These are phyloP conservation scores for Silene vulgaris DNA, from an alignment of 179 eudicot genomes.

Conservation along the genomic window DNA sequence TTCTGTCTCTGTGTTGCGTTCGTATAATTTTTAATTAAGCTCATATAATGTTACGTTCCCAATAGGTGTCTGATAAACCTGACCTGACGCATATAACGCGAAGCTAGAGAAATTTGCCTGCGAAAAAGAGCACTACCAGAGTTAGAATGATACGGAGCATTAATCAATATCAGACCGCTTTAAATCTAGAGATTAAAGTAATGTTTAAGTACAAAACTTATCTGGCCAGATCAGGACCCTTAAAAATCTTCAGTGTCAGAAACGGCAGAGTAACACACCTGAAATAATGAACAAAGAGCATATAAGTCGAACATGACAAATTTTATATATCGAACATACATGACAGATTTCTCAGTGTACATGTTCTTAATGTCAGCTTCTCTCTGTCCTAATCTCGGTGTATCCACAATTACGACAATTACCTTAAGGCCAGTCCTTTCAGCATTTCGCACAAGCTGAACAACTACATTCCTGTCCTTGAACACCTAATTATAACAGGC, in stretches of 20 bases:
- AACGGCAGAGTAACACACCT: slow-evolving; percentile 65
- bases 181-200: too few species aligned
- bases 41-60: slow-evolving; percentile 54
- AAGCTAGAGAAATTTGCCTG: slow-evolving; percentile 82
- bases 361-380: slow-evolving; percentile 96
- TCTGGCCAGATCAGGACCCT: slow-evolving; percentile 78
- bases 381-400: slow-evolving; percentile 91
- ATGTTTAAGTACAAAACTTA: too few species aligned
- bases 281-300: too few species aligned
- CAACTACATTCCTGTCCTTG: slow-evolving; percentile 69
- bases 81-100: slow-evolving; percentile 66
- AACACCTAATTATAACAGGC: slow-evolving; percentile 41
- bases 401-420: slow-evolving; percentile 93
- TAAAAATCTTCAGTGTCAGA: slow-evolving; percentile 75
- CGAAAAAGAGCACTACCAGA: slow-evolving; percentile 7
- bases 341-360: too few species aligned
- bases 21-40: too few species aligned
- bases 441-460: slow-evolving; percentile 95
- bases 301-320: too few species aligned
- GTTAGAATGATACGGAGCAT: not conserved
- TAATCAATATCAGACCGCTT: too few species aligned
- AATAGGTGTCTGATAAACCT: slow-evolving; percentile 64
- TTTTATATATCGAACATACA: too few species aligned
- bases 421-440: slow-evolving; percentile 99
- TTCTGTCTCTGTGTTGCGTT: too few species aligned